Percentiles rank a stretch among this genome's conserved stretches.
These are phyloP conservation scores for Neospora caninum DNA, from an alignment of 169 alveolate species.

Conservation along the genomic window DNA sequence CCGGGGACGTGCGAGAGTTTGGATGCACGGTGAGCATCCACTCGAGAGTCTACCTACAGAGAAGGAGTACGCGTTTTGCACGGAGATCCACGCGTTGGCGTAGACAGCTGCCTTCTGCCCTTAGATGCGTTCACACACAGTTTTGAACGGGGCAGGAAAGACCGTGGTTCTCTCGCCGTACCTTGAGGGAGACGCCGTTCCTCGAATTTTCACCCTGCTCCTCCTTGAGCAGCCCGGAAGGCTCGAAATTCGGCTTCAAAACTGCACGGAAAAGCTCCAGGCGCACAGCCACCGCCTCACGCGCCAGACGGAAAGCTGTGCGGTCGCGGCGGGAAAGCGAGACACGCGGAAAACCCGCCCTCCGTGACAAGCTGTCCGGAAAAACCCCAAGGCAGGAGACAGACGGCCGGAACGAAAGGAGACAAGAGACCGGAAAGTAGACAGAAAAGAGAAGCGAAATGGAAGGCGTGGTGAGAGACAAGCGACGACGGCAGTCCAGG, in stretches of 20 bases:
- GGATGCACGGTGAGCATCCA: no score
- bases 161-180: no score
- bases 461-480: no score
- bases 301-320: background rate
- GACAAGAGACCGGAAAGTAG: background rate
- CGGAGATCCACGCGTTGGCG: no score
- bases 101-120: no score
- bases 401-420: background rate
- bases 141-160: no score
- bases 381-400: no score
- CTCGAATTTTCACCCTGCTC: slow-evolving; percentile 81
- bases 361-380: background rate
- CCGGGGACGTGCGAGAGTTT: no score
- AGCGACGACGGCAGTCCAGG: no score
- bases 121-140: no score
- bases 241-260: slow-evolving; percentile 80
- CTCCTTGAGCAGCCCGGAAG: slow-evolving; percentile 88
- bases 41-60: no score
- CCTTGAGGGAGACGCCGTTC: slow-evolving; percentile 16
- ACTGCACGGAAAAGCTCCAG: background rate
- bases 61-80: no score
- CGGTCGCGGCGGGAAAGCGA: background rate
- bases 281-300: background rate
- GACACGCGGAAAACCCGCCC: background rate
- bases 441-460: background rate